phyloP scores from a whole-genome alignment of 495 filamentous ascomycete genomes.

The Penicillium crystallinum region DNA sequence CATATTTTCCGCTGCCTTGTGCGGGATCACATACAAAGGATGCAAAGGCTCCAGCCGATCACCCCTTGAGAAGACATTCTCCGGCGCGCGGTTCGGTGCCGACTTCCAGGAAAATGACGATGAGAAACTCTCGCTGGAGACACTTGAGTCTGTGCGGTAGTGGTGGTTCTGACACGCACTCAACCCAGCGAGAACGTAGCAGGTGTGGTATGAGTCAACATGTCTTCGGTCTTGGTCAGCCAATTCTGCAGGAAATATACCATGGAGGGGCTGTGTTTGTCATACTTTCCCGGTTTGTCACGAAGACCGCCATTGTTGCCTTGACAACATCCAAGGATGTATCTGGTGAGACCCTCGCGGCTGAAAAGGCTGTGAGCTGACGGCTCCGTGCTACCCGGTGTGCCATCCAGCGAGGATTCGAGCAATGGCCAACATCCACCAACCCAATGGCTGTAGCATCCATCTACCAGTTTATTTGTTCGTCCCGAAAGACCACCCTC shows the following conservation, averaged over 20 bases:
- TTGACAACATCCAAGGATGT: constrained; percentile 87
- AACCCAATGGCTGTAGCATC: constrained; percentile 97
- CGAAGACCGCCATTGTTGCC: constrained; percentile 72
- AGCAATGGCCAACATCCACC: constrained; percentile 89
- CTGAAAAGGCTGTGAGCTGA: constrained; percentile 59
- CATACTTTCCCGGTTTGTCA: constrained; percentile 90
- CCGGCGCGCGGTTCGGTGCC: constrained; percentile 41
- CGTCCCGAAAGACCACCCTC: constrained; percentile 89
- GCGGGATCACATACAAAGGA: constrained; percentile 81
- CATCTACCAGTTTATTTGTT: constrained; percentile 98
- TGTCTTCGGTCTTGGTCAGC: constrained; percentile 43
- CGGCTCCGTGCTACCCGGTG: constrained; percentile 22
- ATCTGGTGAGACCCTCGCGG: constrained; percentile 76
- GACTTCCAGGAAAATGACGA: constrained; percentile 65
- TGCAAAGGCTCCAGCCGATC: constrained; percentile 57
- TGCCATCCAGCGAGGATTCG: constrained; percentile 66
- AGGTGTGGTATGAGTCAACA: constrained; percentile 86
- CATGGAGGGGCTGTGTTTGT: constrained; percentile 10
- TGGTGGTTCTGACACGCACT: constrained; percentile 76
- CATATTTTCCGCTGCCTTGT: constrained; percentile 57
- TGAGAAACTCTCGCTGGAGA: constrained; percentile 32
- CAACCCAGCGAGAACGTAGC: constrained; percentile 83
- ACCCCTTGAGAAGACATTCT: constrained; percentile 43
- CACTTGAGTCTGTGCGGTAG: constrained; percentile 48
- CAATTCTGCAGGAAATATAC: neutral